These are phyloP conservation scores for Phytophthora pseudosyringae DNA, from an alignment of 352 stramenopile genomes.

Conservation along the genomic window DNA sequence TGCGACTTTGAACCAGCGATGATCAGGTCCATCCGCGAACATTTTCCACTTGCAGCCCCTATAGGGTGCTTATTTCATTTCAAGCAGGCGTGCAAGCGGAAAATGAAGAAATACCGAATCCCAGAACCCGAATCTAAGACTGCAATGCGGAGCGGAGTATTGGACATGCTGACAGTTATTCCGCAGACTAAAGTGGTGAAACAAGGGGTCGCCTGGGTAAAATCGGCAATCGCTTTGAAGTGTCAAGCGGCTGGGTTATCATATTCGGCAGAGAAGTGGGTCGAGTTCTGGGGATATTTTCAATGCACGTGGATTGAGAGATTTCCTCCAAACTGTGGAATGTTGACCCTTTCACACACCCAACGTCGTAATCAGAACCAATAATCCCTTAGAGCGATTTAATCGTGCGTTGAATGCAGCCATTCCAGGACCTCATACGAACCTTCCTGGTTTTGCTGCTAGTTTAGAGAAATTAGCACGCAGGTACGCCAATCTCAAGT, in stretches of 20 bases:
- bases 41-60: neutral
- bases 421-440: too few relatives aligned
- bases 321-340: conserved; percentile 8
- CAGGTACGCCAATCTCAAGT: too few relatives aligned
- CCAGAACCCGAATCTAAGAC: neutral
- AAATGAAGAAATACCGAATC: conserved; percentile 12
- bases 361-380: conserved; percentile 3
- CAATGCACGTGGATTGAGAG: conserved; percentile 12
- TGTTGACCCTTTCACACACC: neutral
- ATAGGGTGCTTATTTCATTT: conserved; percentile 17
- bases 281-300: conserved; percentile 23
- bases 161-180: conserved; percentile 10
- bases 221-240: neutral
- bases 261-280: conserved; percentile 6
- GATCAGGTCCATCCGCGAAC: neutral
- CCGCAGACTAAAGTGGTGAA: conserved; percentile 2
- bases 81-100: conserved; percentile 2
- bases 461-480: too few relatives aligned
- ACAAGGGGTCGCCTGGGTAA: conserved; percentile 4
- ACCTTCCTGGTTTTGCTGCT: too few relatives aligned
- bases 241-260: neutral
- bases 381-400: conserved; percentile 29
- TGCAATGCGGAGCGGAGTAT: conserved; percentile 1
- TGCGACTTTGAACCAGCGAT: conserved; percentile 17
- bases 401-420: conserved; percentile 28